Evolutionary conservation across 2,329 filamentous ascomycete species (phyloP), one percentile per base, ranked within the genome.

Genomic region (Pseudogymnoascus sp.): DNA sequence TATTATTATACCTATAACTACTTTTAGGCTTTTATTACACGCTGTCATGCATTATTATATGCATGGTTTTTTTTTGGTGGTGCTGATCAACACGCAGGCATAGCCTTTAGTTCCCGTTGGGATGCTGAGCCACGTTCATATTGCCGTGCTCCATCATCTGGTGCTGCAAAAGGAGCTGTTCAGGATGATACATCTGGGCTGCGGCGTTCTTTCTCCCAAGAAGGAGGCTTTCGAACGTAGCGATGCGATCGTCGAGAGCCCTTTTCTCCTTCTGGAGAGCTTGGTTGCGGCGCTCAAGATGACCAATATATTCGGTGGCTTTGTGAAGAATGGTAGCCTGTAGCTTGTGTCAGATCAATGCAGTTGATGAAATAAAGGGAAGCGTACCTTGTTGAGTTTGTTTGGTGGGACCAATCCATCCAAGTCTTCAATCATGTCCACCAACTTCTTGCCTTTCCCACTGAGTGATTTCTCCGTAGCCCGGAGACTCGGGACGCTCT

Each of bases 401-500:
- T 86, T 86, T 25, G 84, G 84, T 2, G 85, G 82, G 6, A 84
- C 78, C 17, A 85, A 75, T 61, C 84, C 84, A 65, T 88, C 80
- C 5, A 77, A 77, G 33, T 85, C 82, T 41, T 86, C 83, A 2
- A 79, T 80, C 36, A 81, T 79, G 8, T 78, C 78, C 51, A 78
- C 77, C 25, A 76, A 75, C 8, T 75, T 78, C 55, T 68, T 69
- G 51, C 65, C 75, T 80, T 48, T 59, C 27, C 35, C 39, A 17
- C 5, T 13, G 2, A 31, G 27, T 0, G 4, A 44, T 31, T 59
- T 61, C 13, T 33, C 51, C 75, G 83, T 82, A 41, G 81, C 80
- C 31, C 86, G 80, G n/a, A 90, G 75, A 69, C 82, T 86, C 1
- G 87, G 87, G 0, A 93, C 88, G 59, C 87, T 87, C 70, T 92